Evolutionary conservation across 768 basidiomycete genomes (phyloP).

Genomic region (Phaffia tasmanica): DNA sequence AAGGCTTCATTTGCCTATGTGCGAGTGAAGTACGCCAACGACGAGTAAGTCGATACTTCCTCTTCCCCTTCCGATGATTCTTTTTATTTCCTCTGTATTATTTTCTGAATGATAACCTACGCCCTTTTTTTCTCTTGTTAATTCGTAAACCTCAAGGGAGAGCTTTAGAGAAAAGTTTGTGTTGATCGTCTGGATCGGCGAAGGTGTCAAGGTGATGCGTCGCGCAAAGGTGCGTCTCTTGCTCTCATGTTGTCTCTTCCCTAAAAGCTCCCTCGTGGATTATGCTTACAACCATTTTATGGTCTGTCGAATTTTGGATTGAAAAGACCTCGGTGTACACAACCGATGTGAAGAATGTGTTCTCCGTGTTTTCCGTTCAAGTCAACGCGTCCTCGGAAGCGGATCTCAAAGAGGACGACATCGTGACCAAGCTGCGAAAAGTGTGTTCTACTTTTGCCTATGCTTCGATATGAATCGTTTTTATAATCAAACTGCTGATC

Average conservation of each 20-base stretch:
- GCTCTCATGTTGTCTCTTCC: neutral
- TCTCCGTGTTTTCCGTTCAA: conserved; percentile 71
- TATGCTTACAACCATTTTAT: neutral
- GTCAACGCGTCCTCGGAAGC: conserved; percentile 71
- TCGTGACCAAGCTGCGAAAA: conserved; percentile 69
- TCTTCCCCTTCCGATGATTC: no score
- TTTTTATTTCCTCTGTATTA: no score
- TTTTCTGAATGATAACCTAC: no score
- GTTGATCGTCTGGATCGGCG: conserved; percentile 38
- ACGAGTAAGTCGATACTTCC: conserved; percentile 27
- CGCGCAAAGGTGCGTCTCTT: conserved; percentile 16
- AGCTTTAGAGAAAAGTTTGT: conserved; percentile 58
- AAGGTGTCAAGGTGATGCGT: conserved; percentile 30
- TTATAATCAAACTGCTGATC: no score
- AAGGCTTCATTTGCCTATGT: conserved; percentile 17
- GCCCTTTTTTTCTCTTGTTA: no score
- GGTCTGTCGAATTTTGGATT: neutral
- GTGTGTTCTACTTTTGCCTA: conserved; percentile 32
- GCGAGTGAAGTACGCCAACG: conserved; percentile 40
- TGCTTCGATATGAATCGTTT: no score
- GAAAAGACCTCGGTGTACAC: conserved; percentile 72
- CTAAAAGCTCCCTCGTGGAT: neutral
- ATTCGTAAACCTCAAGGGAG: conserved; percentile 10
- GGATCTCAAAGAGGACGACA: conserved; percentile 73
- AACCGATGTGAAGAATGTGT: conserved; percentile 70